Percentiles rank a stretch among this genome's conserved stretches.
These are phyloP conservation scores for Diversispora epigaea DNA, from an alignment of 192 early-diverging fungal genomes.

Conservation along the genomic window DNA sequence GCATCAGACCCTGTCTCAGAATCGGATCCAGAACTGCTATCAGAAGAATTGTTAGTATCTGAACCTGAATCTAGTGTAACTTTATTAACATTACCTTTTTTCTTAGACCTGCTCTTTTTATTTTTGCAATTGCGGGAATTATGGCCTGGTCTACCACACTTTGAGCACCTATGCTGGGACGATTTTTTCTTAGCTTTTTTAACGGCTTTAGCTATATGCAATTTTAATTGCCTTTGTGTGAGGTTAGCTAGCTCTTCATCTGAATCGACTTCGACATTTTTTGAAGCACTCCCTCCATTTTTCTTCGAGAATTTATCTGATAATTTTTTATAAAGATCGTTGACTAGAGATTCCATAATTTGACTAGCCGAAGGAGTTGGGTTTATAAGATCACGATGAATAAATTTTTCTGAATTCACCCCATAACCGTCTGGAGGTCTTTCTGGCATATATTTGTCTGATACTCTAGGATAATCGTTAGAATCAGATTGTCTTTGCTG, in stretches of 20 bases:
- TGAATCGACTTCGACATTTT: conserved; percentile 15
- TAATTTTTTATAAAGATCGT: not conserved
- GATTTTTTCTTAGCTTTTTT: not conserved
- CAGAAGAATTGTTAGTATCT: conserved; percentile 3
- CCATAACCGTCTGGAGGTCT: not conserved
- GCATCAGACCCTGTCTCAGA: conserved; percentile 21
- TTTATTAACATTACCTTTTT: conserved; percentile 27
- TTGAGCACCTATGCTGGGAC: conserved; percentile 6
- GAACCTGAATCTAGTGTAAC: conserved; percentile 14
- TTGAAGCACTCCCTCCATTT: not conserved
- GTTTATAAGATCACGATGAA: not conserved
- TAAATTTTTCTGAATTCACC: not conserved
- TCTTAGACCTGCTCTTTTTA: conserved; percentile 19
- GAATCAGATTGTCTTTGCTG: not conserved
- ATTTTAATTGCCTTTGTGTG: not conserved
- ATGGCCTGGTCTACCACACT: too few species aligned
- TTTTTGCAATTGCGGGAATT: conserved; percentile 16
- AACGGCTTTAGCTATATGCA: conserved; percentile 13
- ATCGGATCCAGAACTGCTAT: conserved; percentile 7
- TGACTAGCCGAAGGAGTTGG: not conserved
- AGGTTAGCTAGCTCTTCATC: conserved; percentile 16
- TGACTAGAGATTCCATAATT: not conserved
- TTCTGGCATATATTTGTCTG: conserved; percentile 16
- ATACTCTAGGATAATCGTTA: conserved; percentile 1
- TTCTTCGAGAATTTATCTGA: not conserved